Evolutionary conservation across 1,139 yeast genomes (phyloP), one percentile per base, ranked within the genome.

Genomic region (Kurtzmaniella quercitrusa): DNA sequence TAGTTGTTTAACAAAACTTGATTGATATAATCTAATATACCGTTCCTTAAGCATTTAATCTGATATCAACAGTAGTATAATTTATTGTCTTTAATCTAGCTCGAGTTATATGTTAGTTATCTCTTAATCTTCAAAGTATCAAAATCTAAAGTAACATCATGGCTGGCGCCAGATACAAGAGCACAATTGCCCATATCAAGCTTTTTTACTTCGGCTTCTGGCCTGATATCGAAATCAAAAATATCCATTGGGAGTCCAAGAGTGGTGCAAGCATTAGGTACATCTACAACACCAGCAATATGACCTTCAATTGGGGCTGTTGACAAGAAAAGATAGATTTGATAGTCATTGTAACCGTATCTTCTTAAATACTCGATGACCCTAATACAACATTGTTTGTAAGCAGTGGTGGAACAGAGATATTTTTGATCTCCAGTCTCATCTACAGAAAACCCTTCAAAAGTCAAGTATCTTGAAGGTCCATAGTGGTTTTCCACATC

Each of bases 241-340:
- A 73, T 73, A 51, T 74, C 79, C 68, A 73, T 68, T 9, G 79
- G 79, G 7, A 74, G 51, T 1, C 78, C 77, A 34, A 74, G 58
- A 0, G 79, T 73, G 25, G 79, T 73, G 50, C 79, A 75, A 2
- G 77, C 70, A 57, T 75, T 74, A 31, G 79, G 79, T 40, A 74
- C 70, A 55, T 74, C 79, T 15, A 74, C 79, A 39, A 75, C 68
- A 15, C 77, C 74, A 0, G 79, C 79, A 49, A 75, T 58, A 47
- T 73, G 78, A 3, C 77, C 79, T 52, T 74, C 75, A 45, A 74
- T 67, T 15, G 79, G 79, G 0, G 79, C 79, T 37, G 67, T 59
- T 11, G 74, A 68, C 34, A 74, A 57, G 29, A 74, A 58, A 39
- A 75, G 51, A 50, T 73, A 75, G 38, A 75, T 62, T 50, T 75